Evolutionary conservation across 2,329 filamentous ascomycete genomes (phyloP).

Genomic region (Alternaria hordeiaustralica): DNA sequence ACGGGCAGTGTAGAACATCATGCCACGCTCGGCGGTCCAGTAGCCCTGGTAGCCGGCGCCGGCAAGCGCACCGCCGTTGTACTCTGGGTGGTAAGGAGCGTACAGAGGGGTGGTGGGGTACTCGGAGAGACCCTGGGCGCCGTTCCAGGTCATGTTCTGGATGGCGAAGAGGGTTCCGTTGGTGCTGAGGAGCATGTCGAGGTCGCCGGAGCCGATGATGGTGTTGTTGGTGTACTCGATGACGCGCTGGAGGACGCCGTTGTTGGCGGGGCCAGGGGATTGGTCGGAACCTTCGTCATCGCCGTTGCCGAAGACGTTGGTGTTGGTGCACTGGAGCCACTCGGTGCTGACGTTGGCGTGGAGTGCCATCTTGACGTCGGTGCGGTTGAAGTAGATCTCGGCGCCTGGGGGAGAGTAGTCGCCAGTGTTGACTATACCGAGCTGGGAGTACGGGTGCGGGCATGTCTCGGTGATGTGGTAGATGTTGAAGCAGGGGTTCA

Average conservation of each 20-base stretch:
- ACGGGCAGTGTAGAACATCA: conserved; percentile 55
- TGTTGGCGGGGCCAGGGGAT: conserved; percentile 48
- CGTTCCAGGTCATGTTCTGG: conserved; percentile 63
- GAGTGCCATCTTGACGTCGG: conserved; percentile 58
- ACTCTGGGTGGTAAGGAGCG: conserved; percentile 54
- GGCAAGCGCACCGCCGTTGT: conserved; percentile 48
- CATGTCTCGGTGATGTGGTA: conserved; percentile 57
- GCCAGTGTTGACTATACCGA: conserved; percentile 48
- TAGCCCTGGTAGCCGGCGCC: conserved; percentile 51
- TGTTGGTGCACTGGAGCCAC: conserved; percentile 51
- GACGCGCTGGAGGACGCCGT: conserved; percentile 54
- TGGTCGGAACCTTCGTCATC: conserved; percentile 38
- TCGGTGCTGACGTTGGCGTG: conserved; percentile 54
- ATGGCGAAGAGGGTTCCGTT: conserved; percentile 61
- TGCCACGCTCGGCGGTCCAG: conserved; percentile 53
- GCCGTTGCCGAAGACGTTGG: conserved; percentile 52
- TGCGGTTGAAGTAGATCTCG: conserved; percentile 59
- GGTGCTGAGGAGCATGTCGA: conserved; percentile 58
- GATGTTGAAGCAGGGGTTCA: conserved; percentile 60
- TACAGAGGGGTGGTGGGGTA: conserved; percentile 53
- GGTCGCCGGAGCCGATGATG: conserved; percentile 57
- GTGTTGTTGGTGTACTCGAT: conserved; percentile 61
- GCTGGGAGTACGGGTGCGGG: conserved; percentile 49
- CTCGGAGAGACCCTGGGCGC: conserved; percentile 54
- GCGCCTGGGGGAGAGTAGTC: conserved; percentile 51